Evolutionary conservation across 352 stramenopile species (phyloP).

Genomic region (Achlya hypogyna): DNA sequence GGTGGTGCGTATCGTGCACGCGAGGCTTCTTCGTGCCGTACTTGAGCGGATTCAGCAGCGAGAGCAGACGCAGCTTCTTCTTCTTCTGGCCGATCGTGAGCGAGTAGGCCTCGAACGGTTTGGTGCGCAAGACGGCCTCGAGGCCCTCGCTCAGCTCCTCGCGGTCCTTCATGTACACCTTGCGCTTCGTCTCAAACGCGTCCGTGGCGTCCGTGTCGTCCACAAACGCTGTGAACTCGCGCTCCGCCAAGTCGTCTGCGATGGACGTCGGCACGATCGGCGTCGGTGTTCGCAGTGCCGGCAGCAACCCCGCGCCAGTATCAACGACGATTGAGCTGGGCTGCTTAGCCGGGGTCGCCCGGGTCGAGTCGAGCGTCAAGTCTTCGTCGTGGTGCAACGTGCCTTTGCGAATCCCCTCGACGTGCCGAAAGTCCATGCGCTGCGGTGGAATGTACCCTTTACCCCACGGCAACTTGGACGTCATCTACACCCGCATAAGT

Average conservation of each 20-base stretch:
- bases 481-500: slow-evolving; percentile 29
- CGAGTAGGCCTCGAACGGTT: slow-evolving; percentile 81
- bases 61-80: slow-evolving; percentile 47
- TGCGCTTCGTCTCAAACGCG: not conserved
- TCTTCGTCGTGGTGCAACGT: slow-evolving; percentile 43
- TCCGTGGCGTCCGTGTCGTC: slow-evolving; percentile 4
- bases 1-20: slow-evolving; percentile 20
- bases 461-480: slow-evolving; percentile 68
- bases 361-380: slow-evolving; percentile 20
- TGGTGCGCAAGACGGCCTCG: slow-evolving; percentile 64
- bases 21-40: slow-evolving; percentile 46
- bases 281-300: slow-evolving; percentile 28
- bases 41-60: slow-evolving; percentile 51
- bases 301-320: not conserved
- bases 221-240: not conserved
- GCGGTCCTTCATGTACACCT: slow-evolving; percentile 55
- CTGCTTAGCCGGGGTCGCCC: slow-evolving; percentile 27
- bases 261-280: slow-evolving; percentile 22
- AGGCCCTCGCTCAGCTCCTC: slow-evolving; percentile 49
- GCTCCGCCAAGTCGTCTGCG: not conserved
- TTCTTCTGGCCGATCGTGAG: slow-evolving; percentile 70
- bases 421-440: slow-evolving; percentile 38
- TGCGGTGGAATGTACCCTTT: slow-evolving; percentile 58
- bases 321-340: slow-evolving; percentile 31
- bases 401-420: slow-evolving; percentile 62